Conservation (phyloP, 2,329 filamentous ascomycete species). For the Nannizzia gypsea region DNA sequence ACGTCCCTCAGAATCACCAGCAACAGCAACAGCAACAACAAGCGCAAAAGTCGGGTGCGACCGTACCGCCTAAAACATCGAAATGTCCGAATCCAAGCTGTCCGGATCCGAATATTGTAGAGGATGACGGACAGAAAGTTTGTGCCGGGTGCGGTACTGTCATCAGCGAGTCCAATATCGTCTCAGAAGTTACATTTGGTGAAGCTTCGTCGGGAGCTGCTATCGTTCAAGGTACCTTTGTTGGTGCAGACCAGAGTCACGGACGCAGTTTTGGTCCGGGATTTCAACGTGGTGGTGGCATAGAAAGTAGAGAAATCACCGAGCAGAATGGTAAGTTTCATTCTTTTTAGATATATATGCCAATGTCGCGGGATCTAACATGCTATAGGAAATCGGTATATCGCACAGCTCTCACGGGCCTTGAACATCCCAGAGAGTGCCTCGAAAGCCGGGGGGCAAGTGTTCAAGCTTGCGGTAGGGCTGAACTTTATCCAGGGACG, state of each 20-base stretch:
- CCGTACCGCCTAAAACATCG: conserved; percentile 25
- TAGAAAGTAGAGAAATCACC: conserved; percentile 40
- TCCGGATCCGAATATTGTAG: conserved; percentile 35
- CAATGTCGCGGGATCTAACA: neutral
- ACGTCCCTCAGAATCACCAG: conserved; percentile 14
- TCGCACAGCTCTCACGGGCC: conserved; percentile 31
- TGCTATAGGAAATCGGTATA: conserved; percentile 29
- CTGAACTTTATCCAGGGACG: conserved; percentile 78
- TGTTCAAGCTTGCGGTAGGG: conserved; percentile 63
- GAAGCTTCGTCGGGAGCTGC: conserved; percentile 77
- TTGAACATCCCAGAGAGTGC: conserved; percentile 45
- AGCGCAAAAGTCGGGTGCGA: conserved; percentile 11
- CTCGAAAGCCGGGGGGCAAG: conserved; percentile 54
- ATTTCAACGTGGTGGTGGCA: conserved; percentile 36
- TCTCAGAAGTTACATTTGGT: conserved; percentile 82
- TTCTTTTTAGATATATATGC: neutral
- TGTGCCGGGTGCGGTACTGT: conserved; percentile 79
- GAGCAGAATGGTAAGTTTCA: conserved; percentile 29
- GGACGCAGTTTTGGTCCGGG: conserved; percentile 48
- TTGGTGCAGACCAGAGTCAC: conserved; percentile 74
- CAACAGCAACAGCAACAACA: conserved; percentile 17
- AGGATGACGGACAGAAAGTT: conserved; percentile 41
- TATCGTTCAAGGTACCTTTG: conserved; percentile 78
- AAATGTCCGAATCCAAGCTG: conserved; percentile 37
- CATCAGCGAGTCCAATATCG: conserved; percentile 76